These are phyloP conservation scores for Sporothrix sp. DNA, from an alignment of 2,329 filamentous ascomycete genomes.

Conservation along the genomic window DNA sequence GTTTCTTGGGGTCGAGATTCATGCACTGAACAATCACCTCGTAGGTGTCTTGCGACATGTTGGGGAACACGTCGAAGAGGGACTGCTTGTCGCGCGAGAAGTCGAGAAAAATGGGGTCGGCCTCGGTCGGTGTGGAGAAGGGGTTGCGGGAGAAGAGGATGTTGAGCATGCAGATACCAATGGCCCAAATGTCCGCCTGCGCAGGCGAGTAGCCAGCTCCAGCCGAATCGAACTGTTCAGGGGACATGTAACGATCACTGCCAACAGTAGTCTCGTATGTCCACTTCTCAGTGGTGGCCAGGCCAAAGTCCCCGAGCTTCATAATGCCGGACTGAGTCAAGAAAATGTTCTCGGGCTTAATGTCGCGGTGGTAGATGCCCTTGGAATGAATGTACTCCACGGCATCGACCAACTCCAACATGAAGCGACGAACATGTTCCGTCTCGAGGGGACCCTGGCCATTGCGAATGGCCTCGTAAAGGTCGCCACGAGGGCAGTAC, in stretches of 20 bases:
- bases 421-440: conserved; percentile 93
- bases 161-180: conserved; percentile 93
- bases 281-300: conserved; percentile 84
- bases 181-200: conserved; percentile 91
- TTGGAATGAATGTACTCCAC: conserved; percentile 85
- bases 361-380: conserved; percentile 91
- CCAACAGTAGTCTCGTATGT: conserved; percentile 89
- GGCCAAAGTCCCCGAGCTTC: conserved; percentile 95
- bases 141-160: conserved; percentile 95
- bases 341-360: conserved; percentile 99
- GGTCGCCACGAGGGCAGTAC: conserved; percentile 87
- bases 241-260: conserved; percentile 98
- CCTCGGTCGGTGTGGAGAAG: conserved; percentile 79
- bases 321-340: conserved; percentile 74
- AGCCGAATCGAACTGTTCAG: conserved; percentile 90
- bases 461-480: conserved; percentile 92
- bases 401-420: conserved; percentile 85
- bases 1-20: conserved; percentile 81
- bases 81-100: conserved; percentile 90
- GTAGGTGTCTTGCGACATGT: conserved; percentile 97
- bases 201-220: conserved; percentile 84
- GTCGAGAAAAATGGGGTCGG: conserved; percentile 88
- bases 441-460: conserved; percentile 85
- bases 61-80: conserved; percentile 94
- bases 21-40: conserved; percentile 87